These are phyloP conservation scores for Acarospora socialis DNA, from an alignment of 2,329 filamentous ascomycete genomes.

Conservation along the genomic window DNA sequence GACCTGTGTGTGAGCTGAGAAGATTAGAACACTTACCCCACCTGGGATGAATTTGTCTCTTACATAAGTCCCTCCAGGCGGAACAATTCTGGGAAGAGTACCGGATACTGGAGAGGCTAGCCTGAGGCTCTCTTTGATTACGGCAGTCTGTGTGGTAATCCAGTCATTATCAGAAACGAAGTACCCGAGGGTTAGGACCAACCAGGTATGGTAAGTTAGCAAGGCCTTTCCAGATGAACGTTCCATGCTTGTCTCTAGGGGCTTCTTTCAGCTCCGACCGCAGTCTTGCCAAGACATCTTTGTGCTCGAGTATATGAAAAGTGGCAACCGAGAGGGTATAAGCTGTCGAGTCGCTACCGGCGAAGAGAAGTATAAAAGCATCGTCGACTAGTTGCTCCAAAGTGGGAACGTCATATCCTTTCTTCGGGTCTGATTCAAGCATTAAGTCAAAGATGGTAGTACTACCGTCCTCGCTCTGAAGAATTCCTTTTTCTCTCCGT, in stretches of 20 bases:
- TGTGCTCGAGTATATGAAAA: constrained; percentile 3
- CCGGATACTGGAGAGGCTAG: constrained; percentile 3
- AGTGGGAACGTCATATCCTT: constrained; percentile 1
- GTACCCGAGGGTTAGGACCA: neutral
- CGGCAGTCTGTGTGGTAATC: too few relatives aligned
- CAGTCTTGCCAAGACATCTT: neutral
- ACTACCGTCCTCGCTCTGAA: neutral
- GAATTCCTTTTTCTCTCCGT: constrained; percentile 1
- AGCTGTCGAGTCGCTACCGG: constrained; percentile 8
- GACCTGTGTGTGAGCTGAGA: too few relatives aligned
- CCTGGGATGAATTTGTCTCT: constrained; percentile 1
- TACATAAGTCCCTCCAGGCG: neutral
- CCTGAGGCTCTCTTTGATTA: constrained; percentile 10
- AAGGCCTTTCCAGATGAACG: neutral
- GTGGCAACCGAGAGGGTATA: constrained; percentile 1
- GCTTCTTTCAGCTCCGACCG: neutral
- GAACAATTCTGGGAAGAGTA: constrained; percentile 7
- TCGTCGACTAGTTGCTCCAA: constrained; percentile 3
- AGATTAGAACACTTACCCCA: neutral
- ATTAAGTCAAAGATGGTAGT: constrained; percentile 7
- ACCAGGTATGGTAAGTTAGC: constrained; percentile 3
- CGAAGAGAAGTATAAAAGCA: constrained; percentile 5
- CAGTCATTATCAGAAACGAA: neutral
- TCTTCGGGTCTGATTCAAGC: constrained; percentile 3
- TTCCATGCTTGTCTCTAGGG: neutral